Evolutionary conservation across 164 flowering plant genomes (phyloP), one percentile per base, ranked within the genome.

Genomic region (Piper betle): DNA sequence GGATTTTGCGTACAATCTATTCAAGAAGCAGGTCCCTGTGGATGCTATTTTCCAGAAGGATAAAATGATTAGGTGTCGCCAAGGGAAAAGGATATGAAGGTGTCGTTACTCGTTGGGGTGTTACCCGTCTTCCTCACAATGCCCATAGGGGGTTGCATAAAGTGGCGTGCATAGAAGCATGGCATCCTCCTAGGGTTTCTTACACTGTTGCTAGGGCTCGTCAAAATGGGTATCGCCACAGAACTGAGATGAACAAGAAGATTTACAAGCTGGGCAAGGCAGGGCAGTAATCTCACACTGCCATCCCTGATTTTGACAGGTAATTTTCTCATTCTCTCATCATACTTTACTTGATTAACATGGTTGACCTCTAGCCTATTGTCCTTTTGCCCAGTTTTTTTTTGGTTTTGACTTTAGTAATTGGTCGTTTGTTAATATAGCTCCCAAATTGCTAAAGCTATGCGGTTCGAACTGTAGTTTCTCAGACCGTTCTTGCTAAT

Each of bases 1-100:
- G 33, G 84, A 85, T 60, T 85, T 54, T 79, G 91, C 88, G 2
- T 79, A 83, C 53, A 50, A 78, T 46, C 79, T 85, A 60, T 85
- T 85, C 60, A 87, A 84, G 69, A 84, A 84, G 67, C 81, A 82
- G 68, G 57, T 84, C 54, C 84, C 90, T 8, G 46, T 82, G 19
- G 84, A 85, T 73, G 82, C 86, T 1, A 73, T 85, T 5, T 85
- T 85, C 75, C 86, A 80, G 69, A 85, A 85, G 53, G 88, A 85
- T 70, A 88, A 85, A 71, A 84, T 82, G 89, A 79, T 84, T 84
- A 63, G 88, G 91, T 33, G 42, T 8, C 3, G 39, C 52, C 1
- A 40, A 61, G 55, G 64, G 64, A 17, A 61, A 61, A 25, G 64
- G 64, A 43, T 61, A 61, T 33, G 33, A 25, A 25, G 33, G 33